Base-by-base conservation (phyloP, 75 land plant species). In the Pinus taeda region DNA sequence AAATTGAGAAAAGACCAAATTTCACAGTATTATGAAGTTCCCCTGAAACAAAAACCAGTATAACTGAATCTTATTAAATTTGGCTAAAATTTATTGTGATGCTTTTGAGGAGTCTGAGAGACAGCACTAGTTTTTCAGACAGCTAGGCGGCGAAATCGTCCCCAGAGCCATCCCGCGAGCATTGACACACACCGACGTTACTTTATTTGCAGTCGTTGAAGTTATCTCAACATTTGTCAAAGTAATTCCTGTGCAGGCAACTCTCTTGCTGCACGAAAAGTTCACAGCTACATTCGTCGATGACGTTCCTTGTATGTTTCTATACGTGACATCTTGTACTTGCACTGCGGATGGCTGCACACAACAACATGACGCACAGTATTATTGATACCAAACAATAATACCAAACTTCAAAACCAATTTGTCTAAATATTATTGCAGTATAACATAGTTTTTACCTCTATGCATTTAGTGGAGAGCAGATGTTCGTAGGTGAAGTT, bases 251-350 rank as follows among this genome's bases (percentile, higher is more conserved):
- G 60, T 60, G 74, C 95, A 93, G 0, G 95, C 81, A 5, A 83
- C 61, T 4, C 9, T 12, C 30, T 72, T 58, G 75, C 94, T 92
- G 81, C 90, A 92, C 18, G 30, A 26, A 4, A 92, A 74, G 5
- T 82, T 78, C 14, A 92, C 83, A 2, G 88, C 90, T 49, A 71
- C 45, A n/a, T 55, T 53, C 5, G 80, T 66, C 9, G 81, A 30
- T 18, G 95, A 79, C 1, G 92, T 86, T 7, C 95, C 95, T n/a
- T 53, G 75, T n/a, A 92, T 84, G 84, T 92, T 92, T 65, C 75
- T 74, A 82, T 75, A 88, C 24, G 82, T 62, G 12, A 92, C 71
- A 26, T 76, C 76, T 22, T 75, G 79, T 65, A 92, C 74, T 76
- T 75, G 72, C 13, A 92, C 88, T 3, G 60, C 78, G 42, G 93